These are phyloP conservation scores for Diphasiastrum complanatum DNA, from an alignment of 83 land plant species.

Conservation along the genomic window DNA sequence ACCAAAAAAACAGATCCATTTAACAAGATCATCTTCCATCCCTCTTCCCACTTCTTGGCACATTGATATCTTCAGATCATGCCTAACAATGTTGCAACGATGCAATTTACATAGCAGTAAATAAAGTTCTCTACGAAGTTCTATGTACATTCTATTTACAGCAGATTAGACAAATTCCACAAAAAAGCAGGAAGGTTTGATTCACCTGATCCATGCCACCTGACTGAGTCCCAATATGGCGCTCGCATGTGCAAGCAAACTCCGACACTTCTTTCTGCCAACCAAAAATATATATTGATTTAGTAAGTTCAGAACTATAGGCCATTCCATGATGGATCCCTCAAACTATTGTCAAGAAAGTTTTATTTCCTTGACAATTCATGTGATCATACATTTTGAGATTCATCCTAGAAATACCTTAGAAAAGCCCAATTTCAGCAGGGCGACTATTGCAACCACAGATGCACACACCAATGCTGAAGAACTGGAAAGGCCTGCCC, in stretches of 20 bases:
- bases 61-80: neutral
- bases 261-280: slow-evolving; percentile 93
- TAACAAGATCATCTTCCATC: neutral
- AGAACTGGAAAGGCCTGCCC: slow-evolving; percentile 13
- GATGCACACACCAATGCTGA: slow-evolving; percentile 20
- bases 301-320: neutral
- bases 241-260: slow-evolving; percentile 89
- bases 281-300: neutral
- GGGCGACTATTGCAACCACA: slow-evolving; percentile 1
- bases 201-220: slow-evolving; percentile 99
- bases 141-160: neutral
- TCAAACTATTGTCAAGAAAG: neutral
- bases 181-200: neutral
- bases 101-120: neutral
- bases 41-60: too few species aligned
- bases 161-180: neutral
- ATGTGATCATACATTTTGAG: neutral
- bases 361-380: neutral
- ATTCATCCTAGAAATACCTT: slow-evolving; percentile 4
- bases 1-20: slow-evolving; percentile 8
- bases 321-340: neutral
- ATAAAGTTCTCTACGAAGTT: too few species aligned
- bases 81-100: neutral
- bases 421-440: neutral
- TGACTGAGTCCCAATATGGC: slow-evolving; percentile 97